Conservation (phyloP, 2,329 filamentous ascomycete species). For the Kalmusia sp. region DNA sequence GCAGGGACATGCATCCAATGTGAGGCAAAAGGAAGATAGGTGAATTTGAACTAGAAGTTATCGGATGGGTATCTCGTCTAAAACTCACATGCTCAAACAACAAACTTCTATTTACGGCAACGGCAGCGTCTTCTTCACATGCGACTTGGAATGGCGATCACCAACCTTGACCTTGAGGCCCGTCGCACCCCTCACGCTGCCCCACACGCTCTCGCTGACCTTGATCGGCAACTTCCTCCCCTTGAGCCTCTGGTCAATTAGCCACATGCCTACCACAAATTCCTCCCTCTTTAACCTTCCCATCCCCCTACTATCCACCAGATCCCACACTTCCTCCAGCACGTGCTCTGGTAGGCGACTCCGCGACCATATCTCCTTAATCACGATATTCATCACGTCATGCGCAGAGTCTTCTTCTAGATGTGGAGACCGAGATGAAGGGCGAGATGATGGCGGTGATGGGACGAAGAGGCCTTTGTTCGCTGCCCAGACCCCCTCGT, state of each 20-base stretch:
- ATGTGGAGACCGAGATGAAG: slow-evolving; percentile 9
- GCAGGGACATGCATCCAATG: too few relatives aligned
- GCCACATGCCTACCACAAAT: slow-evolving; percentile 84
- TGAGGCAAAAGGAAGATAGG: too few relatives aligned
- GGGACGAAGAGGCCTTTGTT: slow-evolving; percentile 67
- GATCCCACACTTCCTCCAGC: slow-evolving; percentile 77
- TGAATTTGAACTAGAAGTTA: slow-evolving; percentile 12
- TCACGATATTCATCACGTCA: slow-evolving; percentile 71
- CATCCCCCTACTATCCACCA: slow-evolving; percentile 66
- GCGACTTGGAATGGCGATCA: slow-evolving; percentile 1
- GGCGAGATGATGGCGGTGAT: slow-evolving; percentile 11
- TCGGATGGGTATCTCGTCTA: slow-evolving; percentile 16
- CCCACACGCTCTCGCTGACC: slow-evolving; percentile 79
- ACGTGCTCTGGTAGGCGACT: slow-evolving; percentile 72
- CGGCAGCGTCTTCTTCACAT: slow-evolving; percentile 1
- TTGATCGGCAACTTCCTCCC: slow-evolving; percentile 77
- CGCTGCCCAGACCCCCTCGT: slow-evolving; percentile 85
- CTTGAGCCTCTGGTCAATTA: slow-evolving; percentile 81
- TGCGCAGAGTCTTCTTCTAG: slow-evolving; percentile 47
- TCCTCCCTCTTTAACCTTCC: slow-evolving; percentile 71
- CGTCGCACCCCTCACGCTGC: slow-evolving; percentile 61
- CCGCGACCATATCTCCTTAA: slow-evolving; percentile 76
- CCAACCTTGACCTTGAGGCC: slow-evolving; percentile 48
- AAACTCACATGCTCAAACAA: background rate
- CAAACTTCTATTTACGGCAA: background rate